phyloP scores from a whole-genome alignment of 2,329 filamentous ascomycete genomes.

The Aureobasidium musti region DNA sequence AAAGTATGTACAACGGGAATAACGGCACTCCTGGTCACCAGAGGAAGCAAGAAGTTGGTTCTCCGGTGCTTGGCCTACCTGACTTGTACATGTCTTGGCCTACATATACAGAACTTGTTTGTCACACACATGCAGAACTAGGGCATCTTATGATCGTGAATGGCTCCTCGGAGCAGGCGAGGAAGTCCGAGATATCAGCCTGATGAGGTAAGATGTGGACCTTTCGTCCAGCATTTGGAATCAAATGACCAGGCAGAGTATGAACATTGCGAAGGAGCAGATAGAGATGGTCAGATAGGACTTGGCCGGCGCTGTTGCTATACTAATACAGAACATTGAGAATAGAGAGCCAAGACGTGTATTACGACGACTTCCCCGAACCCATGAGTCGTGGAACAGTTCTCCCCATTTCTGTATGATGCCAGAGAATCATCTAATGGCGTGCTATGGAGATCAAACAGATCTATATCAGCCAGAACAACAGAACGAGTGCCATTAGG shows the following conservation, averaged over 20 bases:
- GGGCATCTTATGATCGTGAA: neutral
- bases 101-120: neutral
- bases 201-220: neutral
- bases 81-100: neutral
- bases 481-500: neutral
- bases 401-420: neutral
- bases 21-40: neutral
- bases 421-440: constrained; percentile 8
- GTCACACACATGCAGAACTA: neutral
- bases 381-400: neutral
- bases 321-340: neutral
- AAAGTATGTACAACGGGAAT: neutral
- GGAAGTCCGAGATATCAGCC: neutral
- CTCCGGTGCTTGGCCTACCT: neutral
- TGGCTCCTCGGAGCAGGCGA: neutral
- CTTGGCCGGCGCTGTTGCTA: neutral
- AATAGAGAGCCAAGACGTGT: neutral
- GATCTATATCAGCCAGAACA: neutral
- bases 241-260: too few species aligned
- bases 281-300: neutral
- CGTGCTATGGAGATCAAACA: constrained; percentile 14
- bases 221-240: too few species aligned
- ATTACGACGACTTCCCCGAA: neutral
- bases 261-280: neutral
- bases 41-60: neutral